phyloP scores from a whole-genome alignment of 352 stramenopile species.

The Aphanomyces invadans region DNA sequence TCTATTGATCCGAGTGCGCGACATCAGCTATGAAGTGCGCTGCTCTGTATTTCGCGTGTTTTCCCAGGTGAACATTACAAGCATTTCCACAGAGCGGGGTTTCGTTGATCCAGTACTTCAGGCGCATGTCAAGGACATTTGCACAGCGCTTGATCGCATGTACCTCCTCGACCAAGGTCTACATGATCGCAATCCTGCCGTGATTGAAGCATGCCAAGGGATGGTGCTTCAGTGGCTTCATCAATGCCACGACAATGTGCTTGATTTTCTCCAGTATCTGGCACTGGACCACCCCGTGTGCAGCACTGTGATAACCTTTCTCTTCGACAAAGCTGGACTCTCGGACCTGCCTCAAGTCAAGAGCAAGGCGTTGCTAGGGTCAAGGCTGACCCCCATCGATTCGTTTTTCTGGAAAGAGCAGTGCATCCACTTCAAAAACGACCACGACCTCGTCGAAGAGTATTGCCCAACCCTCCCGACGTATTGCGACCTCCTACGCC shows the following conservation, averaged over 20 bases:
- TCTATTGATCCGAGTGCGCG: slow-evolving; percentile 66
- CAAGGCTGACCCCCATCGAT: background rate
- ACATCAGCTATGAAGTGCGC: slow-evolving; percentile 60
- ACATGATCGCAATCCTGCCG: slow-evolving; percentile 48
- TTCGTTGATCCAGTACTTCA: no score
- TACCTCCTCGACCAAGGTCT: slow-evolving; percentile 70
- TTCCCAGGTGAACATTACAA: slow-evolving; percentile 31
- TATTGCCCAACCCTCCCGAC: slow-evolving; percentile 58
- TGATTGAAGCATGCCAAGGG: slow-evolving; percentile 49
- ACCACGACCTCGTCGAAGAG: slow-evolving; percentile 42
- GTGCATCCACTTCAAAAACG: slow-evolving; percentile 60
- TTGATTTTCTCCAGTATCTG: slow-evolving; percentile 4
- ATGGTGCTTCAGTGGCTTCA: slow-evolving; percentile 71
- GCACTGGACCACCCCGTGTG: slow-evolving; percentile 2
- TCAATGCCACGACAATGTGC: slow-evolving; percentile 31
- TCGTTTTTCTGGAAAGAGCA: slow-evolving; percentile 74
- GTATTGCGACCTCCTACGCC: slow-evolving; percentile 55
- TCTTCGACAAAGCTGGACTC: background rate
- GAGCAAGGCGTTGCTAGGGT: slow-evolving; percentile 18
- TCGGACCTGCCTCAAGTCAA: background rate
- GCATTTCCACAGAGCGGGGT: no score
- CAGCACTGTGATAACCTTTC: background rate
- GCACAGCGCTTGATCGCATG: slow-evolving; percentile 46
- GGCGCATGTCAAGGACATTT: slow-evolving; percentile 44
- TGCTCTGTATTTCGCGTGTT: slow-evolving; percentile 50